phyloP scores from a whole-genome alignment of 352 stramenopile species.

The Phytopythium litorale region DNA sequence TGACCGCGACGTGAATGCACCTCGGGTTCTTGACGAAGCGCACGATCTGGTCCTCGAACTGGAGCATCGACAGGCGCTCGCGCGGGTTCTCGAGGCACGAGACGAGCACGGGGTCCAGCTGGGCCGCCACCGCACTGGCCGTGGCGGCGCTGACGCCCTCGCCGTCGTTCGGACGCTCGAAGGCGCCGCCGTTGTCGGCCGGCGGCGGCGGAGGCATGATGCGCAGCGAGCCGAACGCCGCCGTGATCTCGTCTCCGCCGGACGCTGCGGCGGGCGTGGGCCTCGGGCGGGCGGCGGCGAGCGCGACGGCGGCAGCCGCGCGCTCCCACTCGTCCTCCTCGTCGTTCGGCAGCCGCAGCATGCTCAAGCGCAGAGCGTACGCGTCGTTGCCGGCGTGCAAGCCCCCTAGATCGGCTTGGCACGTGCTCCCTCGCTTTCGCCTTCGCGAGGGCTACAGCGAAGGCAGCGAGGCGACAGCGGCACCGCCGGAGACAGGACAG shows the following conservation, averaged over 20 bases:
- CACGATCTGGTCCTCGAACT: conserved; percentile 88
- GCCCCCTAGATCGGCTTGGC: no score
- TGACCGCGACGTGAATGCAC: conserved; percentile 5
- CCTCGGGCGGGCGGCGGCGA: background rate
- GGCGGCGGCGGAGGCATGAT: conserved; percentile 32
- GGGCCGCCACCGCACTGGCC: conserved; percentile 38
- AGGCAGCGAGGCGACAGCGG: background rate
- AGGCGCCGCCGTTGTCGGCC: conserved; percentile 45
- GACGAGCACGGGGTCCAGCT: conserved; percentile 72
- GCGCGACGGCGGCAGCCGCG: conserved; percentile 9
- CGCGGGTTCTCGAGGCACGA: conserved; percentile 76
- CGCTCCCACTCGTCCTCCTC: conserved; percentile 43
- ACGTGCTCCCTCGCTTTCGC: no score
- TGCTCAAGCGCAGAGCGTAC: background rate
- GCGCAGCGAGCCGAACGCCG: conserved; percentile 31
- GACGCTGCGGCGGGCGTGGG: background rate
- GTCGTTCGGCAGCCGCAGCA: conserved; percentile 8
- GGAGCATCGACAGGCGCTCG: conserved; percentile 75
- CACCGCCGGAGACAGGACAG: no score
- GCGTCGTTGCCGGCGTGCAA: no score
- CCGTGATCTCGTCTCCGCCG: conserved; percentile 11
- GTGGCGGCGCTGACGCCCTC: conserved; percentile 42
- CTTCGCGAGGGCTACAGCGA: background rate
- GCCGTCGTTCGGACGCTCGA: conserved; percentile 21
- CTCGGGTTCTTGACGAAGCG: conserved; percentile 61